phyloP scores from a whole-genome alignment of 352 stramenopile species.

The Globisporangium paddicum region DNA sequence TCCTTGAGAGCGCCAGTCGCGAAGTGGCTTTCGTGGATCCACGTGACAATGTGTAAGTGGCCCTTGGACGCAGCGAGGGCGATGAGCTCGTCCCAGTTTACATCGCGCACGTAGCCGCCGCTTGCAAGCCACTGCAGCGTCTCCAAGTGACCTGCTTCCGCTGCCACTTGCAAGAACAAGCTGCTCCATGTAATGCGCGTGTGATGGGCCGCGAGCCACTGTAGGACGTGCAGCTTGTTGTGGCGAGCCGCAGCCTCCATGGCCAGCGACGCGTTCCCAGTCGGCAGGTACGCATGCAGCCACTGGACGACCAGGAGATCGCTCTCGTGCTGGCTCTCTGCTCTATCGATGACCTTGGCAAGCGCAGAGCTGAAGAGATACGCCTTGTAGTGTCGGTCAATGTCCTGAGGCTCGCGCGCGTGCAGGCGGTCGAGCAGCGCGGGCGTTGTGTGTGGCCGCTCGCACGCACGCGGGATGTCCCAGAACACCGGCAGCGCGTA shows the following conservation, averaged over 20 bases:
- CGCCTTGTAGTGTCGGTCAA: neutral
- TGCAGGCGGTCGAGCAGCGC: neutral
- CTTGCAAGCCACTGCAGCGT: neutral
- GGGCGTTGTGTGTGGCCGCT: neutral
- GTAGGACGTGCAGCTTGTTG: neutral
- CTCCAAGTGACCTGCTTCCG: neutral
- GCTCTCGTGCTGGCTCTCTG: neutral
- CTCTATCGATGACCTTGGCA: neutral
- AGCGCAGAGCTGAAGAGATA: constrained; percentile 1
- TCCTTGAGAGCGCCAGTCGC: too few relatives aligned
- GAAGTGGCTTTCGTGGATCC: neutral
- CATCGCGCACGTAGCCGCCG: neutral
- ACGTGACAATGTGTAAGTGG: neutral
- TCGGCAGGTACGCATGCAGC: constrained; percentile 2
- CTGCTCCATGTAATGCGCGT: neutral
- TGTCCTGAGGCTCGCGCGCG: neutral
- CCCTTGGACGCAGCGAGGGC: neutral
- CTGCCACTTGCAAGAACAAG: neutral
- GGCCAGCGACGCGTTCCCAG: neutral
- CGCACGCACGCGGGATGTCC: constrained; percentile 1
- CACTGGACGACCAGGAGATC: neutral
- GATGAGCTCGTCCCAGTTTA: neutral
- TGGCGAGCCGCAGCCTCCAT: neutral
- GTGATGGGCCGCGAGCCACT: neutral
- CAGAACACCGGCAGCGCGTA: neutral